These are phyloP conservation scores for Neofusicoccum parvum DNA, from an alignment of 2,329 filamentous ascomycete species.

Conservation along the genomic window DNA sequence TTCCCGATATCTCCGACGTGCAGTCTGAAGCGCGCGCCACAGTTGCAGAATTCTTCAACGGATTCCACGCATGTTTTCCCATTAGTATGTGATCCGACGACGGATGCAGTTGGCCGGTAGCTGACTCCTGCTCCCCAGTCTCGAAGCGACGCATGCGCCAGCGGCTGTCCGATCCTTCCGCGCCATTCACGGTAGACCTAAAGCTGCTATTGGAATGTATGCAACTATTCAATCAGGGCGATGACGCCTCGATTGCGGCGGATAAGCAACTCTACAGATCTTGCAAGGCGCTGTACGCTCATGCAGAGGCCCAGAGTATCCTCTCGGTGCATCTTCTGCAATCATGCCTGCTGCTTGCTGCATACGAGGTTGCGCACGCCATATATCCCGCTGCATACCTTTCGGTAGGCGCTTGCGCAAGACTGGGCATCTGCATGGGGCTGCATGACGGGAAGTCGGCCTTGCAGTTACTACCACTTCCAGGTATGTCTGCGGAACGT, in stretches of 20 bases:
- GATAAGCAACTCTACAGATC: neutral
- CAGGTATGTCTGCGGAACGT: too few species aligned
- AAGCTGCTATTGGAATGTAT: neutral
- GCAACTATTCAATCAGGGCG: neutral
- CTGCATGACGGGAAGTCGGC: slow-evolving; percentile 41
- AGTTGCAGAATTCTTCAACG: too few species aligned
- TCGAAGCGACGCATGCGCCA: neutral
- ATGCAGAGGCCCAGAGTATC: slow-evolving; percentile 47
- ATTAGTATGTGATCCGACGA: neutral
- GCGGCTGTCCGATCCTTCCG: neutral
- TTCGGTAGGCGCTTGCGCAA: slow-evolving; percentile 48
- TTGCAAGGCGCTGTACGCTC: slow-evolving; percentile 44
- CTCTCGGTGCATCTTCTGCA: slow-evolving; percentile 50
- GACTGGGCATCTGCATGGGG: slow-evolving; percentile 51
- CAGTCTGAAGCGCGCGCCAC: too few species aligned
- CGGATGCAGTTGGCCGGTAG: neutral
- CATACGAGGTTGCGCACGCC: slow-evolving; percentile 53
- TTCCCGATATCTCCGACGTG: too few species aligned
- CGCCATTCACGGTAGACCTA: neutral
- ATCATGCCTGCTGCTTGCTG: slow-evolving; percentile 48
- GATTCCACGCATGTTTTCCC: too few species aligned
- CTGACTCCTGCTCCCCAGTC: neutral
- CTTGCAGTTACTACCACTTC: slow-evolving; percentile 39
- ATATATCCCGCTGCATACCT: slow-evolving; percentile 57
- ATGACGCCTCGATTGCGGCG: neutral